Evolutionary conservation across 2,329 filamentous ascomycete genomes (phyloP), one percentile per base, ranked within the genome.

Genomic region (Mycosphaerella sp.): DNA sequence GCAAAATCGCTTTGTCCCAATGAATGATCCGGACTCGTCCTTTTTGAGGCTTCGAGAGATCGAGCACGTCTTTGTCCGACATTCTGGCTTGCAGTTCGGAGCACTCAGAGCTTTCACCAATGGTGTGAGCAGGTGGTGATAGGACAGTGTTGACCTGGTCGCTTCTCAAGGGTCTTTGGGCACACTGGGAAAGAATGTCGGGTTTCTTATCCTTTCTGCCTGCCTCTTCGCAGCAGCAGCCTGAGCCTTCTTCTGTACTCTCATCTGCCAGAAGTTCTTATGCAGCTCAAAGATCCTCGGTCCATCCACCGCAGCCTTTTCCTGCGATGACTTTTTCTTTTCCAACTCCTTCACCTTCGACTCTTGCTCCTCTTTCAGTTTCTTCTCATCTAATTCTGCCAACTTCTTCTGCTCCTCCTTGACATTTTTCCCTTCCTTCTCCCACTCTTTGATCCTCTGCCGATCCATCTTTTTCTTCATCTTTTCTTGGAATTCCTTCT

Each of bases 251-350:
- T 85, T 86, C 66, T 89, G 82, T 44, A 95, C 67, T 13, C 93
- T 82, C 73, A 89, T 87, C 61, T 91, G 85, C 66, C 89, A 94
- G 70, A 98, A 95, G 21, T 82, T 91, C 86, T 84, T 89, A 65
- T 91, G 86, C 52, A 96, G 75, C 59, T 86, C 81, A 71, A 93
- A 98, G 2, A 95, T 79, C 37, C 91, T 81, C 16, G 88, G 85
- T 50, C 85, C 83, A 54, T 87, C 83, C 2, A 66, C 53, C 14
- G 69, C 79, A 52, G 84, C 81, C 63, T 81, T 80, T 63, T 87
- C 82, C 84, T 57, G 72, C 73, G 61, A 72, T 73, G 30, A 32
- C 50, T 67, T 63, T 75, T 67, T 67, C 37, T 69, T 60, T 30
- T 64, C 66, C 58, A 71, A 66, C 36, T 68, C 58, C 56, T 71